Conservation (phyloP, 352 stramenopile genomes). For the Globisporangium heterothallicum region DNA sequence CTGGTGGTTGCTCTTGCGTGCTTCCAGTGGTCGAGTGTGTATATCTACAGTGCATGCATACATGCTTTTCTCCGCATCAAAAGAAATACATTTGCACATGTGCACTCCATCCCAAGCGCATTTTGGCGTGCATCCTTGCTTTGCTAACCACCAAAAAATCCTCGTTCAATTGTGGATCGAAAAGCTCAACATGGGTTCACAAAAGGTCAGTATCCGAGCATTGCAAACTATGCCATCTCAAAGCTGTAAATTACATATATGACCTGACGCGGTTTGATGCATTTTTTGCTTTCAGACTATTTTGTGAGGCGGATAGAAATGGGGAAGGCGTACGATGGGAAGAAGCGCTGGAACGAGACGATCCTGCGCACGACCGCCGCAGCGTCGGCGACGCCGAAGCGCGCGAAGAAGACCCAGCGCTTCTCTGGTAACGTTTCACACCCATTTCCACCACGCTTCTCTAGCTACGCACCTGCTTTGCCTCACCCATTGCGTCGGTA, state of each 20-base stretch:
- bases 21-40: neutral
- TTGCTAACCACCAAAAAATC: too few species aligned
- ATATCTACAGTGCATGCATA: too few species aligned
- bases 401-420: slow-evolving; percentile 38
- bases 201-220: neutral
- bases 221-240: neutral
- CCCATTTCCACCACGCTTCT: too few species aligned
- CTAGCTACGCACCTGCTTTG: neutral
- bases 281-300: too few species aligned
- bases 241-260: neutral
- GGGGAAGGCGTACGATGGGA: slow-evolving; percentile 76
- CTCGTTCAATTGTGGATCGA: too few species aligned
- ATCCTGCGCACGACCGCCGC: slow-evolving; percentile 40
- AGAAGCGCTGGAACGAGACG: slow-evolving; percentile 83
- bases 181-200: neutral
- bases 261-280: neutral
- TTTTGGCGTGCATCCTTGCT: too few species aligned
- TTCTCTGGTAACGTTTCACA: slow-evolving; percentile 40
- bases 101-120: too few species aligned
- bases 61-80: too few species aligned
- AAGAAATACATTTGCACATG: too few species aligned
- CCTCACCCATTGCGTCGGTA: too few species aligned
- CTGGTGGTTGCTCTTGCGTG: too few species aligned
- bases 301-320: slow-evolving; percentile 18
- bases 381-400: slow-evolving; percentile 3